Conservation (phyloP, 1,139 yeast species). For the Hanseniaspora uvarum region DNA sequence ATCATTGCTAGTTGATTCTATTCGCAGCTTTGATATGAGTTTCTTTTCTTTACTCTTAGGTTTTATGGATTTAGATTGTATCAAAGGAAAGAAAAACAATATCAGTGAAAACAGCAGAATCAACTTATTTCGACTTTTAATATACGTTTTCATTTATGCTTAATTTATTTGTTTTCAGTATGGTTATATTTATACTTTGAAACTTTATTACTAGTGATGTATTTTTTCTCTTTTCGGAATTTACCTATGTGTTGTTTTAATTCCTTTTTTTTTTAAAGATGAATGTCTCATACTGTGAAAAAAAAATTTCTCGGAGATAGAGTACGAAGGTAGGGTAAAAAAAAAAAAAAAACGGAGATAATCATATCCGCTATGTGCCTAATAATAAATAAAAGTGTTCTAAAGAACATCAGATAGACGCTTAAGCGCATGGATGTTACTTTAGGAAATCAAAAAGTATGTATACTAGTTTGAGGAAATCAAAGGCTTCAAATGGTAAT, state of each 20-base stretch:
- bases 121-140: neutral
- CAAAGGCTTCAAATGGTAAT: too few species aligned
- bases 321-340: neutral
- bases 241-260: neutral
- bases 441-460: too few species aligned
- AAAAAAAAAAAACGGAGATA: too few species aligned
- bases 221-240: neutral
- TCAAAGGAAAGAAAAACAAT: neutral
- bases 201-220: neutral
- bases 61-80: neutral
- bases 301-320: neutral
- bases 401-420: too few species aligned
- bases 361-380: too few species aligned
- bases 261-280: neutral
- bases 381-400: too few species aligned
- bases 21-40: conserved; percentile 37
- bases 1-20: conserved; percentile 29
- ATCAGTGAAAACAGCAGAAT: neutral
- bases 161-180: neutral
- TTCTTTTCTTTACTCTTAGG: neutral
- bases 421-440: too few species aligned
- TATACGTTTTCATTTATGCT: neutral
- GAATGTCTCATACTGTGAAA: neutral
- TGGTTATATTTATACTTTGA: neutral
- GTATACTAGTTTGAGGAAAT: too few species aligned